Base-by-base conservation (phyloP, 202 grass and related monocot species). In the Setaria viridis region DNA sequence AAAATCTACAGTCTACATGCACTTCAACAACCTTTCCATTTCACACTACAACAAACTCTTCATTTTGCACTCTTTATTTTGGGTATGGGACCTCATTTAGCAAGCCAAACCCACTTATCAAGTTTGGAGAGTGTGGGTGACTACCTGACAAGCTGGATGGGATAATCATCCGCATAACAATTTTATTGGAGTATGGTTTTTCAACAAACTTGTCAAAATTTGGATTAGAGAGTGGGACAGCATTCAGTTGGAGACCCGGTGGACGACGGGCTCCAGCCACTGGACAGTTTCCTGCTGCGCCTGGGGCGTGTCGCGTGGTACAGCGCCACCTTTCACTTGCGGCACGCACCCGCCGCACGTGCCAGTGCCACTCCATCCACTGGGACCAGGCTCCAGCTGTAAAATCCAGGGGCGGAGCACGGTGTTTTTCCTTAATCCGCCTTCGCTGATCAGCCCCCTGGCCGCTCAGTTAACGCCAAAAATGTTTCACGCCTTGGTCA, bases 381-480 rank as follows among this genome's bases (percentile, higher is more conserved):
- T 25, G 25, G 13, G 6, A 14, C 21, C 2, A 72, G 45, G 1
- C 46, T n/a, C 62, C 20, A 0, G 12, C 29, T 5, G 47, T 16
- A 6, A 72, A 86, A 86, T 12, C 84, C 45, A 80, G 67, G 84
- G 84, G 76, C 84, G 67, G 66, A 51, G 43, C 54, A 62, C 53
- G 64, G 74, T 60, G 50, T 69, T 77, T 85, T 10, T 4, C 83
- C 20, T 21, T 19, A 53, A 32, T 34, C 60, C 72, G 60, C 34
- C 30, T 50, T 7, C 4, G 12, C 33, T 7, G 32, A 72, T 13
- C 19, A 51, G 19, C 20, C 19, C 32, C 33, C 0, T 49, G 63
- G 3, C 19, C 12, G 5, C 47, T 17, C 49, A 11, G 78, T 60
- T 62, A 80, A 67, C 47, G 33, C 62, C 10, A 25, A 21, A 46